phyloP scores from a whole-genome alignment of 148 eudicot species.

The Tetragonia tetragonoides region DNA sequence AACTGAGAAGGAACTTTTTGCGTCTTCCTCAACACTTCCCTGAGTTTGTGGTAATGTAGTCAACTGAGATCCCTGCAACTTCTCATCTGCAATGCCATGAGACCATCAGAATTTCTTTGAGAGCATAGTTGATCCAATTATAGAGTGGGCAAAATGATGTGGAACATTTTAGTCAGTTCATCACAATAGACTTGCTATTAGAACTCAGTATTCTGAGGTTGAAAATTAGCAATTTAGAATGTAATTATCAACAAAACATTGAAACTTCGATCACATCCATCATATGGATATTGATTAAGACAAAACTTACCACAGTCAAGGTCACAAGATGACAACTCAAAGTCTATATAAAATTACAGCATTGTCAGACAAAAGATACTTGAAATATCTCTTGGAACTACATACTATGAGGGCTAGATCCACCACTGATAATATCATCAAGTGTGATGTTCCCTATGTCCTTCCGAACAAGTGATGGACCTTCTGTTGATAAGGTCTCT shows the following conservation, averaged over 20 bases:
- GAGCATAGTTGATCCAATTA: slow-evolving; percentile 14
- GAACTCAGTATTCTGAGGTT: slow-evolving; percentile 6
- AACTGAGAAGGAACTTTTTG: slow-evolving; percentile 39
- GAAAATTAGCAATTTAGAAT: neutral
- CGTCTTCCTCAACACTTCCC: slow-evolving; percentile 28
- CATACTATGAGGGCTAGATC: slow-evolving; percentile 75
- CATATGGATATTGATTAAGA: slow-evolving; percentile 21
- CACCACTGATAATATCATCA: slow-evolving; percentile 87
- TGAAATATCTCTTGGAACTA: slow-evolving; percentile 43
- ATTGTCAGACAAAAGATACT: slow-evolving; percentile 24
- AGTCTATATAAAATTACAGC: slow-evolving; percentile 17
- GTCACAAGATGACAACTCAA: slow-evolving; percentile 17
- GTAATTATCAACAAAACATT: neutral
- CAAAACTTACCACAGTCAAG: slow-evolving; percentile 18
- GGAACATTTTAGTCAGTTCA: slow-evolving; percentile 6
- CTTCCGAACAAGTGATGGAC: slow-evolving; percentile 78
- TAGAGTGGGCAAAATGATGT: neutral
- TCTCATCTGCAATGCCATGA: slow-evolving; percentile 76
- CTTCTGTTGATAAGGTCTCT: slow-evolving; percentile 63
- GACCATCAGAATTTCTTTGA: slow-evolving; percentile 35
- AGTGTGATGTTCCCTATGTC: slow-evolving; percentile 80
- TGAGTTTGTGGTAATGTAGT: slow-evolving; percentile 32
- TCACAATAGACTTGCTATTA: slow-evolving; percentile 3
- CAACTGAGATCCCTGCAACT: slow-evolving; percentile 53
- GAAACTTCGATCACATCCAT: neutral